Conservation (phyloP, 495 filamentous ascomycete species). For the Penicillium pancosmium region DNA sequence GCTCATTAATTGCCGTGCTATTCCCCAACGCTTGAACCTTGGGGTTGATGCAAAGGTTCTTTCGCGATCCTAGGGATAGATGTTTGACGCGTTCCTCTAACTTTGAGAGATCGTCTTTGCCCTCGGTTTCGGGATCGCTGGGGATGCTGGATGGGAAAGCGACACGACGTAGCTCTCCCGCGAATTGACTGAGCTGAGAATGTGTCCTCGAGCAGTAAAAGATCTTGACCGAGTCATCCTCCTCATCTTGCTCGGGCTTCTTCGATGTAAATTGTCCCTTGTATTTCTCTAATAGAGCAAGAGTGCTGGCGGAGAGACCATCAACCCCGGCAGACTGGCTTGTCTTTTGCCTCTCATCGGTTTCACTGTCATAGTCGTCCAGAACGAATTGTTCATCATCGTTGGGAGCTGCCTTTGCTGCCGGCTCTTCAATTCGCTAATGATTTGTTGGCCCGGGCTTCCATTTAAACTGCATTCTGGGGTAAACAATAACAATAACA, state of each 20-base stretch:
- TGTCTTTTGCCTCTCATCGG: constrained; percentile 40
- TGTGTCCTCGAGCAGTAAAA: constrained; percentile 96
- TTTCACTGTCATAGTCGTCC: constrained; percentile 77
- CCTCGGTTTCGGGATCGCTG: constrained; percentile 30
- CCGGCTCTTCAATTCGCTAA: constrained; percentile 36
- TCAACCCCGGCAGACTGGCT: constrained; percentile 27
- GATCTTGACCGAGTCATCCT: constrained; percentile 69
- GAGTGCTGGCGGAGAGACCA: constrained; percentile 47
- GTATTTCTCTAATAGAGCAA: constrained; percentile 44
- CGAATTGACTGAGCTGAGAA: constrained; percentile 91
- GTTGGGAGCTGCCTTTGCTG: constrained; percentile 35
- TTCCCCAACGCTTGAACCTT: constrained; percentile 71
- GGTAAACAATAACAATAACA: background rate
- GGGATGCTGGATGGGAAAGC: constrained; percentile 66
- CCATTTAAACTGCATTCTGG: background rate
- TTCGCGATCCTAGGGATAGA: constrained; percentile 84
- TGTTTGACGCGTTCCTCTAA: constrained; percentile 75
- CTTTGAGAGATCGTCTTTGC: constrained; percentile 25
- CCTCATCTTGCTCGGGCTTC: constrained; percentile 53
- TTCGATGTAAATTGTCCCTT: constrained; percentile 35
- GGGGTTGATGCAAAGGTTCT: constrained; percentile 91
- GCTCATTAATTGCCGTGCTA: constrained; percentile 87
- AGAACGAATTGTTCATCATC: constrained; percentile 76
- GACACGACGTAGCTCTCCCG: constrained; percentile 85
- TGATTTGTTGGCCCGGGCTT: constrained; percentile 1